Conservation (phyloP, 2,329 filamentous ascomycete genomes). For the Neofusicoccum parvum region DNA sequence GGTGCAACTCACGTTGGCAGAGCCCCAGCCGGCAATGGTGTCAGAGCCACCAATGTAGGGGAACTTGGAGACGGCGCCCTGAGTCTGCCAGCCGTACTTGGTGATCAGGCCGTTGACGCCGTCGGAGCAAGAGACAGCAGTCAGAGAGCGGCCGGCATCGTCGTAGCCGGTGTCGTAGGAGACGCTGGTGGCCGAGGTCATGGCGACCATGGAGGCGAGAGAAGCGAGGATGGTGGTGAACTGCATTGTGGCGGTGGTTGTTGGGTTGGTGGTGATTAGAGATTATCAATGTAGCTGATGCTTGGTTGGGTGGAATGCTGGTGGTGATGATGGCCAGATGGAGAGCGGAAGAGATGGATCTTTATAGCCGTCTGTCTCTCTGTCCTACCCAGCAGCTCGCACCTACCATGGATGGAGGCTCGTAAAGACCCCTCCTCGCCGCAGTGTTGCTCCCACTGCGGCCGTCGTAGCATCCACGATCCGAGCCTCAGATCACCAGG, state of each 20-base stretch:
- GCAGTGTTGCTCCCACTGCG: not conserved
- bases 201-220: slow-evolving; percentile 20
- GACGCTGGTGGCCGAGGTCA: slow-evolving; percentile 44
- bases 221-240: slow-evolving; percentile 21
- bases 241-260: slow-evolving; percentile 20
- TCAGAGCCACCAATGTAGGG: slow-evolving; percentile 53
- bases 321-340: slow-evolving; percentile 7
- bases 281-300: not conserved
- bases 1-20: slow-evolving; percentile 29
- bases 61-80: slow-evolving; percentile 49
- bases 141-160: slow-evolving; percentile 57
- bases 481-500: slow-evolving; percentile 17
- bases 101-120: slow-evolving; percentile 67
- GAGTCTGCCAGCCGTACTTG: slow-evolving; percentile 59
- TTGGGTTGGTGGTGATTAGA: not conserved
- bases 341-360: not conserved
- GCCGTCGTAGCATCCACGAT: not conserved
- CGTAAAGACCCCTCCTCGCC: slow-evolving; percentile 2
- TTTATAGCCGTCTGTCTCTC: not conserved
- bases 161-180: slow-evolving; percentile 76
- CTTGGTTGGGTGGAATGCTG: slow-evolving; percentile 10
- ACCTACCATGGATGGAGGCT: not conserved
- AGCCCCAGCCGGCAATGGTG: slow-evolving; percentile 52
- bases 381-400: not conserved
- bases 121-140: slow-evolving; percentile 66